A percentile compares a stretch with the other conserved stretches of the same genome.
Conservation (phyloP, 352 stramenopile genomes). For the Phytophthora ramorum region DNA sequence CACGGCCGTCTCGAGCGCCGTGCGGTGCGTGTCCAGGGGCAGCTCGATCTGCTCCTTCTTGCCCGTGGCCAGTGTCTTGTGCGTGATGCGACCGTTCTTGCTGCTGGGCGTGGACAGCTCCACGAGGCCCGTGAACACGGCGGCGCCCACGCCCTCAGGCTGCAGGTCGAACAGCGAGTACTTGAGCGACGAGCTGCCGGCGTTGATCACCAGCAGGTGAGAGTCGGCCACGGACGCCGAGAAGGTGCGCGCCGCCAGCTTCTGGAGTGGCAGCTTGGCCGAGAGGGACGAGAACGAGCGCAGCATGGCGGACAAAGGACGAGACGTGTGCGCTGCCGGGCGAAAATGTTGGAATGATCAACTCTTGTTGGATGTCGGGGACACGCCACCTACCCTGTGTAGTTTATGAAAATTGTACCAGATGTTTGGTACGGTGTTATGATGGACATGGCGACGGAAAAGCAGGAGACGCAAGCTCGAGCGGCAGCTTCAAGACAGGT, state of each 20-base stretch:
- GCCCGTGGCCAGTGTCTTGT: constrained; percentile 61
- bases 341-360: constrained; percentile 27
- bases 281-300: constrained; percentile 33
- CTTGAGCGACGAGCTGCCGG: constrained; percentile 85
- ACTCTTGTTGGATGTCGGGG: constrained; percentile 18
- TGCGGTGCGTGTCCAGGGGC: constrained; percentile 60
- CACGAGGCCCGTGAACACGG: constrained; percentile 79
- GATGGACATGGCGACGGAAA: background rate
- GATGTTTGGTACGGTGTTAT: background rate
- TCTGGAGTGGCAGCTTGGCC: constrained; percentile 18
- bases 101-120: constrained; percentile 73
- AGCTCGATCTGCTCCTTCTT: constrained; percentile 62
- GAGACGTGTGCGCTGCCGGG: constrained; percentile 11
- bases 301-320: constrained; percentile 15
- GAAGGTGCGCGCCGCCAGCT: constrained; percentile 33
- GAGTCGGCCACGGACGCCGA: constrained; percentile 31
- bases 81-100: constrained; percentile 70
- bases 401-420: background rate
- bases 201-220: constrained; percentile 78
- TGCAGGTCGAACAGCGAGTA: constrained; percentile 83
- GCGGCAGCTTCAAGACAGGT: constrained; percentile 24
- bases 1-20: constrained; percentile 67
- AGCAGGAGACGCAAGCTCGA: constrained; percentile 16
- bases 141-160: constrained; percentile 44
- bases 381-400: background rate